Conservation (phyloP, 2,329 filamentous ascomycete species). For the Ophiostoma novo-ulmi region DNA sequence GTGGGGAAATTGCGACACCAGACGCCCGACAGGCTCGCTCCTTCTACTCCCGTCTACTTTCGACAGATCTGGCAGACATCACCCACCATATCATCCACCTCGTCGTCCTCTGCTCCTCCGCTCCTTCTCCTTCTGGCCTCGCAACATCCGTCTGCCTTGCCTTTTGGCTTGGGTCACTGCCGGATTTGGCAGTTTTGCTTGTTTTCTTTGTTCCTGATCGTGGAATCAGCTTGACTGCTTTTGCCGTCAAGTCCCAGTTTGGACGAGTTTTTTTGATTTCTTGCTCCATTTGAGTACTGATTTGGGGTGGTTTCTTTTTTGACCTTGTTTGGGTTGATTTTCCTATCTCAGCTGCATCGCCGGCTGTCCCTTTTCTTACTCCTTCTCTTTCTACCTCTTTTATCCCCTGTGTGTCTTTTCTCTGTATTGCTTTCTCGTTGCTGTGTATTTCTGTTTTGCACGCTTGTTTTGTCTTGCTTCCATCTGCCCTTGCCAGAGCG, state of each 20-base stretch:
- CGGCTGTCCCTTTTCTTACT: background rate
- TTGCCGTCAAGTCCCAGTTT: background rate
- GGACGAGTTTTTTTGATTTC: background rate
- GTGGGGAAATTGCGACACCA: background rate
- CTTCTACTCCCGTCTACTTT: background rate
- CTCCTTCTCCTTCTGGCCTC: slow-evolving; percentile 9
- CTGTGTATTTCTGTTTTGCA: background rate
- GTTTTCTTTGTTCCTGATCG: background rate
- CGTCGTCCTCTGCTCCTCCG: background rate
- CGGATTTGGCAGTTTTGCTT: background rate
- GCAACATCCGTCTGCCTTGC: background rate
- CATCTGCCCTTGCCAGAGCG: background rate
- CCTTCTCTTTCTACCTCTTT: background rate
- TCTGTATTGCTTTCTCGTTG: background rate
- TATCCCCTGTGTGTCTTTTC: background rate
- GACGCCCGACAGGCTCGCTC: background rate
- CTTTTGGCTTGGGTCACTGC: slow-evolving; percentile 1
- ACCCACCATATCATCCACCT: background rate
- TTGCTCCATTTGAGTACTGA: background rate
- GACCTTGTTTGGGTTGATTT: background rate
- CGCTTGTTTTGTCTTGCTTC: background rate
- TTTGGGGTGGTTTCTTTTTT: slow-evolving; percentile 4
- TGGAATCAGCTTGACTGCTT: background rate
- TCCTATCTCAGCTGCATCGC: background rate
- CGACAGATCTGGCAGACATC: background rate